Conservation (phyloP, 139 green algal species). For the Nannochloris sp. region DNA sequence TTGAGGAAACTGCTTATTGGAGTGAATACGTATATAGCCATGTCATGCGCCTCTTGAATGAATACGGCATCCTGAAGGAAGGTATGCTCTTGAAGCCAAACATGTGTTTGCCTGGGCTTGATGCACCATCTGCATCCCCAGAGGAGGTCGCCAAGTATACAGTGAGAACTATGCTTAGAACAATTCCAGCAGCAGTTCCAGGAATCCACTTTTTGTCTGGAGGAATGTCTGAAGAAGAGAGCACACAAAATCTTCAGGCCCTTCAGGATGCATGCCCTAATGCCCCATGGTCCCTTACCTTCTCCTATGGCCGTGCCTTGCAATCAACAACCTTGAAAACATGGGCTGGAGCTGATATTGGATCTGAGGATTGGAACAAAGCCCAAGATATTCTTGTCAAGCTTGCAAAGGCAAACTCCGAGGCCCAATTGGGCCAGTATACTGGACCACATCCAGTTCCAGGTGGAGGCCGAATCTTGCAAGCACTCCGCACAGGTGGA, state of each 20-base stretch:
- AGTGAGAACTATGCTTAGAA: slow-evolving; percentile 62
- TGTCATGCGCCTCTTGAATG: slow-evolving; percentile 76
- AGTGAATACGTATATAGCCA: slow-evolving; percentile 39
- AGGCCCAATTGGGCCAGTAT: slow-evolving; percentile 62
- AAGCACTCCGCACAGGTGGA: slow-evolving; percentile 49
- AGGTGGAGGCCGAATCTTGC: slow-evolving; percentile 58
- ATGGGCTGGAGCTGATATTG: slow-evolving; percentile 43
- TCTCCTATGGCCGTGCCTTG: slow-evolving; percentile 80
- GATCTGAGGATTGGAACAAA: slow-evolving; percentile 35
- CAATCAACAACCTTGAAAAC: slow-evolving; percentile 47
- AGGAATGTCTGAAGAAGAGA: slow-evolving; percentile 75
- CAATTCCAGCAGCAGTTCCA: slow-evolving; percentile 54
- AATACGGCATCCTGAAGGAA: slow-evolving; percentile 82
- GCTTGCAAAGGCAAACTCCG: slow-evolving; percentile 60
- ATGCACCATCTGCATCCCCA: slow-evolving; percentile 39
- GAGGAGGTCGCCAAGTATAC: slow-evolving; percentile 71
- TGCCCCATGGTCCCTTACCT: slow-evolving; percentile 84
- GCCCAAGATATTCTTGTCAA: slow-evolving; percentile 56
- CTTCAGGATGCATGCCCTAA: slow-evolving; percentile 51
- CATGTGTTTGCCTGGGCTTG: slow-evolving; percentile 71
- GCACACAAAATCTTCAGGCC: slow-evolving; percentile 77
- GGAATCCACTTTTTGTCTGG: slow-evolving; percentile 42
- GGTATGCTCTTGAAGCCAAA: slow-evolving; percentile 92
- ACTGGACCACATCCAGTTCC: slow-evolving; percentile 58
- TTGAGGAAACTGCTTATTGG: slow-evolving; percentile 79